phyloP scores from a whole-genome alignment of 495 filamentous ascomycete species.

The Venustampulla echinocandica region DNA sequence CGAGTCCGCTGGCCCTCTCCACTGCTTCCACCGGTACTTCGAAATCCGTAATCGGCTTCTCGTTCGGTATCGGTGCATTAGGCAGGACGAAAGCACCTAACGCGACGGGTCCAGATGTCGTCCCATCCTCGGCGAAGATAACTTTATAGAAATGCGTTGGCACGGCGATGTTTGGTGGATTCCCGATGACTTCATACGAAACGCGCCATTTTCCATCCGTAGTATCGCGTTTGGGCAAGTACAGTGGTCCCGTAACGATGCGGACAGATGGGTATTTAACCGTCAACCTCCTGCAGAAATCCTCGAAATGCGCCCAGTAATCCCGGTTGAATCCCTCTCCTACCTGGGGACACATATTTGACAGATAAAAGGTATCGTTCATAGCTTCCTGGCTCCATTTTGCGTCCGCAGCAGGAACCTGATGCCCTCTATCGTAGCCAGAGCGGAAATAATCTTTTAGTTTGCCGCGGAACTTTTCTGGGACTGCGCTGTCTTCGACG shows the following conservation, averaged over 20 bases:
- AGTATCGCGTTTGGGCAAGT: constrained; percentile 71
- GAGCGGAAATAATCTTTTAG: constrained; percentile 88
- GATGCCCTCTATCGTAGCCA: constrained; percentile 94
- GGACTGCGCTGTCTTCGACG: constrained; percentile 70
- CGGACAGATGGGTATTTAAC: constrained; percentile 76
- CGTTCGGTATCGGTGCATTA: constrained; percentile 82
- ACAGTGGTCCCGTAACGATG: constrained; percentile 88
- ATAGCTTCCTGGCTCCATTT: constrained; percentile 92
- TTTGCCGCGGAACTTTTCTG: constrained; percentile 78
- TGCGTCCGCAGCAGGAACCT: constrained; percentile 94
- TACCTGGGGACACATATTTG: constrained; percentile 97
- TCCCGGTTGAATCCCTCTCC: constrained; percentile 96
- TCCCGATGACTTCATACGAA: constrained; percentile 92
- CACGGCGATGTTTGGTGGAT: constrained; percentile 88
- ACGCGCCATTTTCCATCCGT: constrained; percentile 89
- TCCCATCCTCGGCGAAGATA: constrained; percentile 85
- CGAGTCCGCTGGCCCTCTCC: constrained; percentile 83
- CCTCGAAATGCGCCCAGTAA: constrained; percentile 98
- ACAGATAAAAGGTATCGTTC: constrained; percentile 85
- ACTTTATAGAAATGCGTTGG: constrained; percentile 99
- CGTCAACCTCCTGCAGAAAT: constrained; percentile 83
- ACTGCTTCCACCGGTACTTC: constrained; percentile 90
- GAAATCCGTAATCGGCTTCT: constrained; percentile 76
- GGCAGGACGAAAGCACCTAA: constrained; percentile 92
- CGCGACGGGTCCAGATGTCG: constrained; percentile 64